Conservation (phyloP, 352 stramenopile species). For the Saprolegnia diclina region DNA sequence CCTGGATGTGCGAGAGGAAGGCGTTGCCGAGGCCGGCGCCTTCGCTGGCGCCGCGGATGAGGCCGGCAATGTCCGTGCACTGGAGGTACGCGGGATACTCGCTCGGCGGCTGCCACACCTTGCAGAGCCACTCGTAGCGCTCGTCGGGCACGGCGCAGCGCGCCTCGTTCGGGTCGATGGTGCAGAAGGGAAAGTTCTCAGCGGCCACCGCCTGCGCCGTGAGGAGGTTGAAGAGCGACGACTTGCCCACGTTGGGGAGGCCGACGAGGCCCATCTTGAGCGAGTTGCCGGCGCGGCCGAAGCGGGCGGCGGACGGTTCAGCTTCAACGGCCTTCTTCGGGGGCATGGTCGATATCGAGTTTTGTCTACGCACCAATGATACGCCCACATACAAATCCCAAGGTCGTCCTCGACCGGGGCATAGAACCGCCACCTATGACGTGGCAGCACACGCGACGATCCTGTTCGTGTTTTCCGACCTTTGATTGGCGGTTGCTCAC, state of each 20-base stretch:
- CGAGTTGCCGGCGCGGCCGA: constrained; percentile 78
- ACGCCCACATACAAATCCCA: constrained; percentile 11
- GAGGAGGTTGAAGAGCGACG: constrained; percentile 91
- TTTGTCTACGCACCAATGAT: not conserved
- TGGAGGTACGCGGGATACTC: constrained; percentile 31
- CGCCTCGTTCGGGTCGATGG: constrained; percentile 28
- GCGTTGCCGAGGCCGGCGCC: constrained; percentile 38
- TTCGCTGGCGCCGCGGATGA: constrained; percentile 32
- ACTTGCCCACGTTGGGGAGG: constrained; percentile 91
- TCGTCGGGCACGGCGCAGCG: constrained; percentile 23
- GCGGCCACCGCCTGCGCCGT: constrained; percentile 23
- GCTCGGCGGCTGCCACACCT: constrained; percentile 26
- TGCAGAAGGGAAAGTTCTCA: constrained; percentile 30
- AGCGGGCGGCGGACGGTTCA: constrained; percentile 34
- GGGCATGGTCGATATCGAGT: constrained; percentile 9
- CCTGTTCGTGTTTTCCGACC: no score
- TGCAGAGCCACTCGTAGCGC: constrained; percentile 28
- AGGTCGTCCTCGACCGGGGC: not conserved
- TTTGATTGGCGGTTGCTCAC: no score
- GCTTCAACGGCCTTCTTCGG: constrained; percentile 19
- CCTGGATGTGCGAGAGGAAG: constrained; percentile 40
- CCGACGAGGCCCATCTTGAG: constrained; percentile 63
- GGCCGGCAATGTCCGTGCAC: constrained; percentile 39
- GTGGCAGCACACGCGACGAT: not conserved
- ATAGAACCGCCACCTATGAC: not conserved